Evolutionary conservation across 2,329 filamentous ascomycete species (phyloP), one percentile per base, ranked within the genome.

Genomic region (Talaromyces pinophilus): DNA sequence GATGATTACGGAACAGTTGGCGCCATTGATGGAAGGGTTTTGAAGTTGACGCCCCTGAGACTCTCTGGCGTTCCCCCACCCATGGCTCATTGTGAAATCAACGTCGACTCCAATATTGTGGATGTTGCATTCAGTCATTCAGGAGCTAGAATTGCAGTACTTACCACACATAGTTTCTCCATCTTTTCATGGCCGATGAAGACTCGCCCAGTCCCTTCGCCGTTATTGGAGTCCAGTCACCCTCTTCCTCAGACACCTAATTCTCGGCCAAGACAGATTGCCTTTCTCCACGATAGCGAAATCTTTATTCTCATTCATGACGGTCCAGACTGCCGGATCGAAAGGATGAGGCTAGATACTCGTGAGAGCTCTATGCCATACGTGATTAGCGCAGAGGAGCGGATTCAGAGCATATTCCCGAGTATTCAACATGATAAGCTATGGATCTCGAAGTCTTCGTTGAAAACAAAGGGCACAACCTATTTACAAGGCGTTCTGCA

Each of bases 31-130:
- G 95, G 95, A 17, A 86, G 78, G 69, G 86, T 75, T 2, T 79
- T 98, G 67, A 96, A 96, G 75, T 78, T 98, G 55, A 98, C 95
- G 0, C 92, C 95, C 0, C 85, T 99, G 70, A 86, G 91, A 69
- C 85, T 89, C 60, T 91, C 92, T 13, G 96, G 95, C 72, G 85
- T 97, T 2, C 95, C 95, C 28, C 95, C 95, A 33, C 95, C 95
- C 0, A 97, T 98, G 93, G 88, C 92, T 17, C 84, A 94, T 69
- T 90, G 90, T 70, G 91, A 96, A 66, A 72, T 97, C 19, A 72
- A 81, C 13, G 78, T 90, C 33, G 81, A 86, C 15, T 84, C 84
- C 0, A 88, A 89, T 63, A 85, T 88, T 2, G 80, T 92, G 19
- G 93, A 97, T 78, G 87, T 95, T 62, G 87, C 90, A 0, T 88